phyloP scores from a whole-genome alignment of 306 rosid genomes.

The Corylus avellana region DNA sequence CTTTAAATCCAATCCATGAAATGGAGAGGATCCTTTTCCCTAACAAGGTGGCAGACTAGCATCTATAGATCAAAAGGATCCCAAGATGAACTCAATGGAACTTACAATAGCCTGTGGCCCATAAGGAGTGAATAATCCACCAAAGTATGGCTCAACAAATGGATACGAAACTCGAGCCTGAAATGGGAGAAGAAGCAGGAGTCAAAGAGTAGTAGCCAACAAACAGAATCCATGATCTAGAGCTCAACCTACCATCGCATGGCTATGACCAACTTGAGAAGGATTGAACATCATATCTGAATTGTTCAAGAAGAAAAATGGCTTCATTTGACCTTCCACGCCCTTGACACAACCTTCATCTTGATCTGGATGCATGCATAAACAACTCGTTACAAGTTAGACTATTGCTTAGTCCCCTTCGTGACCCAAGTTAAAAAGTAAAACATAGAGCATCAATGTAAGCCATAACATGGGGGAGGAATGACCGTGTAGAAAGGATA shows the following conservation, averaged over 20 bases:
- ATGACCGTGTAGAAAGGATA: background rate
- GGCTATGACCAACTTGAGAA: slow-evolving; percentile 44
- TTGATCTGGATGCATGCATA: slow-evolving; percentile 35
- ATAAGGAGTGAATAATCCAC: slow-evolving; percentile 47
- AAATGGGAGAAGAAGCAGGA: slow-evolving; percentile 18
- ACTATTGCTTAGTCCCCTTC: background rate
- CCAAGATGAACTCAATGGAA: slow-evolving; percentile 16
- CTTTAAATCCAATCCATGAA: no score
- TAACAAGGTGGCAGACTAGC: background rate
- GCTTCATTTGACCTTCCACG: slow-evolving; percentile 50
- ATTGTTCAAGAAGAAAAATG: slow-evolving; percentile 38
- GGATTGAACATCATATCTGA: slow-evolving; percentile 41
- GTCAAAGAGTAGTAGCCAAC: slow-evolving; percentile 22
- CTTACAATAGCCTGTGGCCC: slow-evolving; percentile 69
- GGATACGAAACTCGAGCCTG: slow-evolving; percentile 61
- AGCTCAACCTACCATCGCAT: slow-evolving; percentile 55
- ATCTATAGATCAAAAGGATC: background rate
- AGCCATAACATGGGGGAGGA: background rate
- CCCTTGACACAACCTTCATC: slow-evolving; percentile 39
- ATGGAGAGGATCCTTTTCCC: no score
- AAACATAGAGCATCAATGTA: background rate
- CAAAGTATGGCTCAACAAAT: slow-evolving; percentile 54
- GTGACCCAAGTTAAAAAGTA: background rate
- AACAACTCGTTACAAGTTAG: slow-evolving; percentile 18
- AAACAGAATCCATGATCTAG: slow-evolving; percentile 19